These are phyloP conservation scores for Ceratobasidium papillatum DNA, from an alignment of 1,284 basidiomycete species.

Conservation along the genomic window DNA sequence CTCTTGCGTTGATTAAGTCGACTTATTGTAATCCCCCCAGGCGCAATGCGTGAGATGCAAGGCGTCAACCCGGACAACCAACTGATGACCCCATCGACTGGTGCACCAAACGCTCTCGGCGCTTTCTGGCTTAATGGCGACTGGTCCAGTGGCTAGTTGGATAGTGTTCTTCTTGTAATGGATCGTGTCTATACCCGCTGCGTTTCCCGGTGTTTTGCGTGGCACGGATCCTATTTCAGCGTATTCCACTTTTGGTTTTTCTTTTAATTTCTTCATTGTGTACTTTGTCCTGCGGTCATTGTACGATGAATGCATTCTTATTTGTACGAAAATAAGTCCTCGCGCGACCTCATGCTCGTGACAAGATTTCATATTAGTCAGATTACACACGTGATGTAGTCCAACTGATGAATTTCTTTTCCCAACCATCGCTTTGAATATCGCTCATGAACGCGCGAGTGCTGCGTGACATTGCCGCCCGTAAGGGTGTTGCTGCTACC, in stretches of 20 bases:
- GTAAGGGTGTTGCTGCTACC: constrained; percentile 71
- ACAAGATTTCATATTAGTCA: background rate
- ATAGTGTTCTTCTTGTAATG: background rate
- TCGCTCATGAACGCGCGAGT: constrained; percentile 62
- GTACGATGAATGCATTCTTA: constrained; percentile 13
- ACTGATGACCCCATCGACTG: constrained; percentile 44
- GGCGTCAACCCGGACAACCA: constrained; percentile 72
- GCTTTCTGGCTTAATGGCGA: background rate
- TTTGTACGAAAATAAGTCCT: background rate
- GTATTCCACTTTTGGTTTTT: background rate
- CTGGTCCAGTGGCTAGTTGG: background rate
- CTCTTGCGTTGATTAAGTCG: constrained; percentile 12
- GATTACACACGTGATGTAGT: background rate
- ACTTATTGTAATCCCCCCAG: constrained; percentile 51
- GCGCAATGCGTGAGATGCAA: constrained; percentile 71
- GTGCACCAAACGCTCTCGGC: constrained; percentile 14
- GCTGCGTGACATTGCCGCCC: constrained; percentile 79
- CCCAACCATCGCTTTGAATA: background rate
- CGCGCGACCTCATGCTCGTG: background rate
- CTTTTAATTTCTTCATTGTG: background rate
- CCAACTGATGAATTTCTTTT: background rate
- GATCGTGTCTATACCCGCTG: constrained; percentile 31
- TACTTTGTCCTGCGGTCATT: constrained; percentile 32
- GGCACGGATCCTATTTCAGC: background rate
- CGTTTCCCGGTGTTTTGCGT: constrained; percentile 18